Conservation (phyloP, 371 early-diverging fungal species). For the Blakeslea trispora region DNA sequence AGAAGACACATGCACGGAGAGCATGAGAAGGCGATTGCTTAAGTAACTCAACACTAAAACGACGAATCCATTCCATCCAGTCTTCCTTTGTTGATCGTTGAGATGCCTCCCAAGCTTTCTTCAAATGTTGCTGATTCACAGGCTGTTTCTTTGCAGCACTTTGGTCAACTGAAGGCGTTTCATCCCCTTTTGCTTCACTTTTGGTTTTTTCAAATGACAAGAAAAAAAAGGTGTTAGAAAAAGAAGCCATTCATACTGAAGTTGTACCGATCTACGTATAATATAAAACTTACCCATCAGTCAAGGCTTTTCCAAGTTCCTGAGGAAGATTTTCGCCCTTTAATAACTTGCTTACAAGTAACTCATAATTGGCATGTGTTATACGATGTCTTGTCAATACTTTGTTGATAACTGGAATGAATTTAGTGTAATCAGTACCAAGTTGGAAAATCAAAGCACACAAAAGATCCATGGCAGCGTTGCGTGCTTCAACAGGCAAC, state of each 20-base stretch:
- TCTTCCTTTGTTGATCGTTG: constrained; percentile 92
- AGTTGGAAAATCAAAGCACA: constrained; percentile 86
- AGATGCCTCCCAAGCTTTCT: constrained; percentile 92
- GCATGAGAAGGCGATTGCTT: constrained; percentile 96
- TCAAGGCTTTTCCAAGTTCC: constrained; percentile 59
- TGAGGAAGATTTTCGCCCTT: constrained; percentile 79
- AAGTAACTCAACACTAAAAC: constrained; percentile 90
- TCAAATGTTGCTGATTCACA: constrained; percentile 87
- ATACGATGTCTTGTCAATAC: constrained; percentile 69
- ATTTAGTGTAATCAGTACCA: constrained; percentile 86
- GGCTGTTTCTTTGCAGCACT: constrained; percentile 69
- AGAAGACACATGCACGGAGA: constrained; percentile 85
- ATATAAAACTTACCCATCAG: constrained; percentile 29
- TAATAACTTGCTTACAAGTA: constrained; percentile 71
- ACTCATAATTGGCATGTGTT: constrained; percentile 69
- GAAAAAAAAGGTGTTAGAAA: no score
- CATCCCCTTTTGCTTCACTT: constrained; percentile 48
- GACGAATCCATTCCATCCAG: constrained; percentile 96
- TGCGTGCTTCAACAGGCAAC: constrained; percentile 63
- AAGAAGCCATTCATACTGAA: no score
- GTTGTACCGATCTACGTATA: constrained; percentile 1
- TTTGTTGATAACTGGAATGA: constrained; percentile 87
- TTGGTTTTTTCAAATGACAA: not conserved
- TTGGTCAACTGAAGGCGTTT: constrained; percentile 57
- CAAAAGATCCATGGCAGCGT: constrained; percentile 80